Evolutionary conservation across 2,329 filamentous ascomycete species (phyloP).

Genomic region (Plectosphaerella plurivora): DNA sequence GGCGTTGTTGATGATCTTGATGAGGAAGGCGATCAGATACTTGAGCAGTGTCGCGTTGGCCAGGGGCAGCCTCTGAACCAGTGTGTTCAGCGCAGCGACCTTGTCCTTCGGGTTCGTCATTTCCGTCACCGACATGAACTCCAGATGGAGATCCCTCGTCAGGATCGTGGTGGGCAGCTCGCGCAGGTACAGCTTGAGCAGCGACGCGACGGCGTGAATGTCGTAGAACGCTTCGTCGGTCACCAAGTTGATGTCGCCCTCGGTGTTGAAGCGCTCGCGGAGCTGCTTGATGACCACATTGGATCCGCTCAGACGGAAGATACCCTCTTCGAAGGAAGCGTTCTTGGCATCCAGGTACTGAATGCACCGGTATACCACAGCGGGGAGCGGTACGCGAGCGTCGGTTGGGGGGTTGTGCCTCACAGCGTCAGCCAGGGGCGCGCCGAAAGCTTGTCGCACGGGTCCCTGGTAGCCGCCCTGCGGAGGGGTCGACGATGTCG

Average conservation of each 20-base stretch:
- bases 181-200: slow-evolving; percentile 89
- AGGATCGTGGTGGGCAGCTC: slow-evolving; percentile 89
- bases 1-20: slow-evolving; percentile 86
- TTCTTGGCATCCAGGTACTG: slow-evolving; percentile 85
- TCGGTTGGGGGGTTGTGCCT: slow-evolving; percentile 71
- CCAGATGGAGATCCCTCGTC: slow-evolving; percentile 82
- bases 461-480: slow-evolving; percentile 45
- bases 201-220: slow-evolving; percentile 89
- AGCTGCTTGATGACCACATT: slow-evolving; percentile 90
- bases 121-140: slow-evolving; percentile 83
- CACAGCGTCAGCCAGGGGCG: slow-evolving; percentile 80
- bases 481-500: slow-evolving; percentile 35
- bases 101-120: slow-evolving; percentile 72
- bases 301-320: slow-evolving; percentile 95
- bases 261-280: slow-evolving; percentile 86
- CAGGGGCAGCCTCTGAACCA: slow-evolving; percentile 75
- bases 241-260: slow-evolving; percentile 86
- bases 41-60: slow-evolving; percentile 78
- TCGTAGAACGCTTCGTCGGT: slow-evolving; percentile 84
- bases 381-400: slow-evolving; percentile 72
- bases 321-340: slow-evolving; percentile 83
- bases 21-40: slow-evolving; percentile 82
- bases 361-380: slow-evolving; percentile 92
- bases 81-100: slow-evolving; percentile 66
- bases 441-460: slow-evolving; percentile 74